Base-by-base conservation (phyloP, 768 basidiomycete genomes). In the Calocybe indica region DNA sequence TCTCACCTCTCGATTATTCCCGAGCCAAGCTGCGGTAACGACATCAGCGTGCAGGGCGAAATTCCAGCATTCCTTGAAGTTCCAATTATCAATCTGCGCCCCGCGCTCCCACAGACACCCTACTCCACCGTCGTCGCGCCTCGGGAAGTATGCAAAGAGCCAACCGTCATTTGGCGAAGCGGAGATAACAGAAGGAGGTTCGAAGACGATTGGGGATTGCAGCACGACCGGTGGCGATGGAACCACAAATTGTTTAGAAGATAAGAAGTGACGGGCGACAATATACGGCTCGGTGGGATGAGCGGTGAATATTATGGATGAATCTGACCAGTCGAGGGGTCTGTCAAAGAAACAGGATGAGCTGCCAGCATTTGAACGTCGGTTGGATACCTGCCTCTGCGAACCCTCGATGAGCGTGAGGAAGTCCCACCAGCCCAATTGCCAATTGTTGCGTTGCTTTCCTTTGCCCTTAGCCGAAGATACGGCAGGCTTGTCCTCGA, bases 111-210 rank as follows among this genome's bases (percentile, higher is more conserved):
- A 90, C 11, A 88, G 53, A 57, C 86, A 85, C 9, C 74, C 79
- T 37, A 77, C 62, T 8, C 85, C 83, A 49, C 81, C 79, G 1
- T 65, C 60, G 22, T 72, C 74, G 30, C 67, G 66, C 36, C 81
- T 71, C 8, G 86, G 85, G 58, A 85, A 89, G 58, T 82, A 90
- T 1, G 85, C 86, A 56, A 88, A 88, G 5, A 90, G 58, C 79
- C 76, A 84, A 41, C 74, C 70, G 50, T 82, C 79, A 29, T 67
- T 66, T 2, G 83, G 73, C 5, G 80, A 75, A 13, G 80, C 72
- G 6, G 79, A 77, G 43, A 90, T 78, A 30, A 83, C 62, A 5
- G 75, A 75, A 0, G 86, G 80, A 6, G 86, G 79, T 12, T 76
- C 73, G 59, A 81, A 88, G 2, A 73, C 69, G 8, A 63, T 47